Percentiles rank a stretch among this genome's conserved stretches.
Conservation (phyloP, 2,329 filamentous ascomycete species). For the Hypoxylon sp. region DNA sequence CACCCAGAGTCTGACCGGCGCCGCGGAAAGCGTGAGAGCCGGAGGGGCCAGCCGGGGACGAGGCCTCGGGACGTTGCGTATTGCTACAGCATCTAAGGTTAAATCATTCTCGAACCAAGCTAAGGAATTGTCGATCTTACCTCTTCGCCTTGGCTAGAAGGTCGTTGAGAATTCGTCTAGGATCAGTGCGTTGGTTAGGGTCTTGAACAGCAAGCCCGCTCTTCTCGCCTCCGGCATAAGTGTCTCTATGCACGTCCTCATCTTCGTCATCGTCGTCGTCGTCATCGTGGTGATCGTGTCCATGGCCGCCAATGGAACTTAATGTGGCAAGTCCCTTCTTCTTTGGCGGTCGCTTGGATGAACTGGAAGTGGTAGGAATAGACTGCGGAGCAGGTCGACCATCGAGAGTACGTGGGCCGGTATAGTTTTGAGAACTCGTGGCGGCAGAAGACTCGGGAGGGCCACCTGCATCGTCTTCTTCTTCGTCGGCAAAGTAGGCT, state of each 20-base stretch:
- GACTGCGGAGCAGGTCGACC: slow-evolving; percentile 70
- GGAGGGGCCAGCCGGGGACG: slow-evolving; percentile 66
- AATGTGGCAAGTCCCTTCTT: slow-evolving; percentile 74
- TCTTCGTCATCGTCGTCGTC: slow-evolving; percentile 71
- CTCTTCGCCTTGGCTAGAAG: slow-evolving; percentile 75
- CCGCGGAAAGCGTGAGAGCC: slow-evolving; percentile 74
- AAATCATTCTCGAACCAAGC: slow-evolving; percentile 1
- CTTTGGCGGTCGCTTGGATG: slow-evolving; percentile 64
- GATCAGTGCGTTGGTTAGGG: slow-evolving; percentile 65
- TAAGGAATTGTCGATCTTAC: slow-evolving; percentile 58
- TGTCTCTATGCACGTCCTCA: slow-evolving; percentile 74
- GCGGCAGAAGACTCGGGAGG: slow-evolving; percentile 57
- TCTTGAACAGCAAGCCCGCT: slow-evolving; percentile 80
- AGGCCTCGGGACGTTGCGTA: slow-evolving; percentile 68
- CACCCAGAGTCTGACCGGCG: slow-evolving; percentile 81
- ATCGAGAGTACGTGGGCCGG: slow-evolving; percentile 74
- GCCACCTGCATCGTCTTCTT: slow-evolving; percentile 63
- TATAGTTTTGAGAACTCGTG: slow-evolving; percentile 62
- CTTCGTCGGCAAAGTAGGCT: slow-evolving; percentile 73
- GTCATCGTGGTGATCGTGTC: slow-evolving; percentile 69
- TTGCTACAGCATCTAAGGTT: slow-evolving; percentile 64
- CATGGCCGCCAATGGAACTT: slow-evolving; percentile 68
- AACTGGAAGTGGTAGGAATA: slow-evolving; percentile 55
- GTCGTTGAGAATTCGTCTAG: slow-evolving; percentile 72
- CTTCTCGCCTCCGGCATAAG: slow-evolving; percentile 90